phyloP scores from a whole-genome alignment of 2,329 filamentous ascomycete genomes.

The Hymenotorrendiella dingleyae region DNA sequence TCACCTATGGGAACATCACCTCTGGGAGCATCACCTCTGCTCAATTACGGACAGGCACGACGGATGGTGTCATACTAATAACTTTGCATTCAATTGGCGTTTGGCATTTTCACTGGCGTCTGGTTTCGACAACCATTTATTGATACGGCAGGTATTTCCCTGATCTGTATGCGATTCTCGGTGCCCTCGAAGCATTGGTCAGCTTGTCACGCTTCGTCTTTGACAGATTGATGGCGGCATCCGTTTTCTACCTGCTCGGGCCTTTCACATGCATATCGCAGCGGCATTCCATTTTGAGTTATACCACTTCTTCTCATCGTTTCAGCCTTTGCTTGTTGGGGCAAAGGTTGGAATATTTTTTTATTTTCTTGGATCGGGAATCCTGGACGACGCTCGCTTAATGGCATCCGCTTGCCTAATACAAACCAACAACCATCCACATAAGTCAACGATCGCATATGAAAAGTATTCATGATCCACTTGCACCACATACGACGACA shows the following conservation, averaged over 20 bases:
- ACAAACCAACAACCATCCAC: conserved; percentile 14
- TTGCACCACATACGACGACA: conserved; percentile 7
- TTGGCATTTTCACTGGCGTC: conserved; percentile 25
- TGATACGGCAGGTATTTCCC: conserved; percentile 11
- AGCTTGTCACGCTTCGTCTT: conserved; percentile 16
- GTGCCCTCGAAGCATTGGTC: conserved; percentile 15
- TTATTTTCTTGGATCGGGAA: conserved; percentile 29
- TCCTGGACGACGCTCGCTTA: conserved; percentile 27
- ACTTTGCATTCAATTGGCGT: conserved; percentile 20
- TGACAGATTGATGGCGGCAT: conserved; percentile 14
- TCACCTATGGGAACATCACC: no score
- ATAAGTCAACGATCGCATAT: conserved; percentile 22
- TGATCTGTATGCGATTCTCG: conserved; percentile 9
- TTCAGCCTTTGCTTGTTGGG: conserved; percentile 15
- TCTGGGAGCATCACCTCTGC: conserved; percentile 34
- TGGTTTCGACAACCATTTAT: conserved; percentile 13
- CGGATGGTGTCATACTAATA: conserved; percentile 60
- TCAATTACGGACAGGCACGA: conserved; percentile 44
- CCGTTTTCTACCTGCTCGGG: conserved; percentile 22
- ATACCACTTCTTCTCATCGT: conserved; percentile 13
- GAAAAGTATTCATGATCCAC: conserved; percentile 21
- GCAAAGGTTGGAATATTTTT: conserved; percentile 11
- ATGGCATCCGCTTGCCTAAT: conserved; percentile 10
- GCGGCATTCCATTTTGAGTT: conserved; percentile 25
- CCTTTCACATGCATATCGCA: conserved; percentile 27